These are phyloP conservation scores for Saturnispora ahearnii DNA, from an alignment of 805 yeast genomes.

Conservation along the genomic window DNA sequence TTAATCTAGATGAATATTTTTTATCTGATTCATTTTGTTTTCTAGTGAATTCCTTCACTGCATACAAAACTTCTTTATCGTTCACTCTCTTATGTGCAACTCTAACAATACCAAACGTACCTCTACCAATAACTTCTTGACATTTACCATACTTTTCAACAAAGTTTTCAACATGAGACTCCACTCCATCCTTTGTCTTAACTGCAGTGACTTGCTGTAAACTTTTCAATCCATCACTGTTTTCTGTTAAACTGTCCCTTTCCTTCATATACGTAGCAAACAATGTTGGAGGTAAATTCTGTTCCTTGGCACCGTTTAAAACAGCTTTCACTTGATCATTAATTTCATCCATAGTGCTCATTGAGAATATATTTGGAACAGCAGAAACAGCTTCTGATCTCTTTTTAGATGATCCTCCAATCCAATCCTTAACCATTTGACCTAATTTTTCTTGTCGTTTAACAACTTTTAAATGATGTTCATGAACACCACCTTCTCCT, in stretches of 20 bases:
- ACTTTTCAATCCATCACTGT: background rate
- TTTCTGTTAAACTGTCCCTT: conserved; percentile 18
- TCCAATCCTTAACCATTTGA: conserved; percentile 63
- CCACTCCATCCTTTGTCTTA: background rate
- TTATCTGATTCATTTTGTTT: conserved; percentile 53
- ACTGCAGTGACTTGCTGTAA: conserved; percentile 1
- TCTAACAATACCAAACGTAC: conserved; percentile 90
- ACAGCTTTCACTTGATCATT: conserved; percentile 23
- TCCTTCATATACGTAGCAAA: conserved; percentile 51
- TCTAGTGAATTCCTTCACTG: conserved; percentile 79
- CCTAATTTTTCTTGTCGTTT: conserved; percentile 70
- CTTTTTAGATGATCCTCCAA: conserved; percentile 54
- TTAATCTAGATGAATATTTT: conserved; percentile 62
- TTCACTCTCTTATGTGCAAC: conserved; percentile 62
- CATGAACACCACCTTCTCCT: conserved; percentile 55
- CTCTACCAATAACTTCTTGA: conserved; percentile 89
- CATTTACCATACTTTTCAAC: conserved; percentile 89
- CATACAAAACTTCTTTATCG: conserved; percentile 46
- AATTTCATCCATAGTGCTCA: conserved; percentile 22
- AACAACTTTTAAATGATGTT: conserved; percentile 67
- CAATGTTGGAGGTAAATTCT: conserved; percentile 52
- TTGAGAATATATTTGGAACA: conserved; percentile 52
- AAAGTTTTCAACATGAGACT: conserved; percentile 35
- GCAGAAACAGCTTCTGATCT: conserved; percentile 67
- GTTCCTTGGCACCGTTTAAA: conserved; percentile 8